Evolutionary conservation across 2,329 filamentous ascomycete species (phyloP), one percentile per base, ranked within the genome.

Genomic region (Dactylellina drechsleri): DNA sequence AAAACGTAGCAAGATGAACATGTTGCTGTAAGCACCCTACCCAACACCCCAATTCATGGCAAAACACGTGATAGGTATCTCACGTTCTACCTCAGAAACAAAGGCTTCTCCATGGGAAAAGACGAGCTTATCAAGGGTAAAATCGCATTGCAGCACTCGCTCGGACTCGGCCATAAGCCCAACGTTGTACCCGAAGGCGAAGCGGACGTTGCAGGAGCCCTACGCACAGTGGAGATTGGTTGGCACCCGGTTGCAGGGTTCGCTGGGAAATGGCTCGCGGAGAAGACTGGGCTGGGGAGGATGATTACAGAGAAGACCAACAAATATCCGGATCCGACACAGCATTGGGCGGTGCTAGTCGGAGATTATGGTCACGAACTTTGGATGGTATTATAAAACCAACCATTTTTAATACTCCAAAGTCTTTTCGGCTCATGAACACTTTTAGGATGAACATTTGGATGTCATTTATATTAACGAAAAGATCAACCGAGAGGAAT

Each of bases 291-390:
- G 0, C 79, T 88, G 20, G 86, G 86, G 1, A 85, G 85, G 80
- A 81, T 86, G 82, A 87, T 88, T 71, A 87, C 85, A 0, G 84
- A 86, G 53, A 85, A 83, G 76, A 84, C 86, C 64, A 84, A 86
- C 77, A 83, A 82, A 67, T 87, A 86, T 75, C 86, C 86, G 0
- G 86, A 88, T 78, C 86, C 86, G 2, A 87, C 86, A 2, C 86
- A 88, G 80, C 86, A 88, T 78, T 88, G 86, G 86, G 86, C 85
- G 1, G 85, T 88, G 0, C 81, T 88, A 0, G 85, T 88, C 0
- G 86, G 85, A 1, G 85, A 84, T 12, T 88, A 82, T 78, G 84
- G 83, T 0, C 86, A 88, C 78, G 83, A 88, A 79, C 80, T 88
- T n/a, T 88, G 86, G 86, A 88, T 88, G 86, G 85, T 85, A 76